Conservation (phyloP, 106 monocot genomes). For the Triglochin maritima region DNA sequence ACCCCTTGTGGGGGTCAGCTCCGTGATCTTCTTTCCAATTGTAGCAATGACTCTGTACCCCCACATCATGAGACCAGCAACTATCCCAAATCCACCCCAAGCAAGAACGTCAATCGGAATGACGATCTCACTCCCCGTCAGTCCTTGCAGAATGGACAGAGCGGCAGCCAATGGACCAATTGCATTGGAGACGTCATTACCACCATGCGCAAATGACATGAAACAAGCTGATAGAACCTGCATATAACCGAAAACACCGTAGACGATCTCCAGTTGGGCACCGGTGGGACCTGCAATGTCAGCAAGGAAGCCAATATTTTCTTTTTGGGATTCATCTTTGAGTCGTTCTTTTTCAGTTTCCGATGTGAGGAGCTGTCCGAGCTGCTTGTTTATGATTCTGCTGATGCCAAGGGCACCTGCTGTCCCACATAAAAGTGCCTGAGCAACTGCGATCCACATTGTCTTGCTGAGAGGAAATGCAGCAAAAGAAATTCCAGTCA, state of each 20-base stretch:
- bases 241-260: conserved; percentile 96
- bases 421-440: conserved; percentile 61
- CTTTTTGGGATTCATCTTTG: conserved; percentile 10
- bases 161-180: conserved; percentile 93
- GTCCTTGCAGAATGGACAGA: conserved; percentile 62
- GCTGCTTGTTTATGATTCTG: conserved; percentile 63
- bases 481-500: conserved; percentile 70
- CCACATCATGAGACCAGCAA: conserved; percentile 97
- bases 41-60: conserved; percentile 94
- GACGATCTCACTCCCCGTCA: conserved; percentile 44
- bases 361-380: conserved; percentile 65
- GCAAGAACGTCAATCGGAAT: conserved; percentile 90
- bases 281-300: conserved; percentile 81
- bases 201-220: conserved; percentile 99
- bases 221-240: conserved; percentile 97
- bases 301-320: conserved; percentile 50
- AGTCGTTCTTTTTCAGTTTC: conserved; percentile 38
- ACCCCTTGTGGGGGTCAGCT: conserved; percentile 89
- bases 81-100: conserved; percentile 98
- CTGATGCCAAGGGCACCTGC: conserved; percentile 52
- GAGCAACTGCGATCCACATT: conserved; percentile 36
- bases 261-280: conserved; percentile 87
- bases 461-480: conserved; percentile 75
- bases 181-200: conserved; percentile 95
- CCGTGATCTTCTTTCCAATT: conserved; percentile 94